A percentile compares a stretch with the other conserved stretches of the same genome.
phyloP scores from a whole-genome alignment of 441 rosid species.

The Hypseocharis bilobata region DNA sequence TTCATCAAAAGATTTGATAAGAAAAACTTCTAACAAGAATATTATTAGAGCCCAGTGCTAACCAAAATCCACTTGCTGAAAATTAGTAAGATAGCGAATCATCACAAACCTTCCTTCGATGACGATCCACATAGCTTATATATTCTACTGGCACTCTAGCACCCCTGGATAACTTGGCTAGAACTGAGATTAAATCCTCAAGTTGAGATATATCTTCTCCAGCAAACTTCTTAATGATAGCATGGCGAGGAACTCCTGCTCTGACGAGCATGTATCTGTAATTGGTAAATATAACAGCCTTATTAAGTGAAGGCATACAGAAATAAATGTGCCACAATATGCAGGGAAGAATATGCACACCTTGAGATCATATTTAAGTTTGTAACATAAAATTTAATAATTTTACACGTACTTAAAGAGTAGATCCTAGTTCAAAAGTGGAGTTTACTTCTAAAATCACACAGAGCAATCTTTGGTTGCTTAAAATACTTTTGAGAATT shows the following conservation, averaged over 20 bases:
- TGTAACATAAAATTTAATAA: neutral
- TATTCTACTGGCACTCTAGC: slow-evolving; percentile 89
- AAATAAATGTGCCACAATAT: neutral
- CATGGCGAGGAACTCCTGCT: slow-evolving; percentile 94
- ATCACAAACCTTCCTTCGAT: slow-evolving; percentile 68
- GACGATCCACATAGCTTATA: slow-evolving; percentile 71
- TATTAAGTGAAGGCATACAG: slow-evolving; percentile 5
- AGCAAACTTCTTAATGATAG: slow-evolving; percentile 84
- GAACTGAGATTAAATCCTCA: slow-evolving; percentile 57
- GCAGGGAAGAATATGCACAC: neutral
- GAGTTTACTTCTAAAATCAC: no score
- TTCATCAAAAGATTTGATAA: neutral
- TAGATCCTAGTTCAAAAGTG: no score
- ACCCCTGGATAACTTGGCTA: slow-evolving; percentile 66
- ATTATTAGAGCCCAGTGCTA: neutral
- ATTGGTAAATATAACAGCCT: slow-evolving; percentile 17
- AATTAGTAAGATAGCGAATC: slow-evolving; percentile 8
- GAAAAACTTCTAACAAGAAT: neutral
- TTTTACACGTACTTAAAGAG: no score
- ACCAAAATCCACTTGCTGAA: slow-evolving; percentile 2
- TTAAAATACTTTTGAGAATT: no score
- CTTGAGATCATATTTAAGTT: neutral
- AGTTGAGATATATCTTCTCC: slow-evolving; percentile 67
- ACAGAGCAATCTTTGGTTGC: no score
- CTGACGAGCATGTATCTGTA: slow-evolving; percentile 84